Percentiles rank a stretch among this genome's conserved stretches.
phyloP scores from a whole-genome alignment of 176 grass and related monocot genomes.

The barley (Hordeum vulgare) region DNA sequence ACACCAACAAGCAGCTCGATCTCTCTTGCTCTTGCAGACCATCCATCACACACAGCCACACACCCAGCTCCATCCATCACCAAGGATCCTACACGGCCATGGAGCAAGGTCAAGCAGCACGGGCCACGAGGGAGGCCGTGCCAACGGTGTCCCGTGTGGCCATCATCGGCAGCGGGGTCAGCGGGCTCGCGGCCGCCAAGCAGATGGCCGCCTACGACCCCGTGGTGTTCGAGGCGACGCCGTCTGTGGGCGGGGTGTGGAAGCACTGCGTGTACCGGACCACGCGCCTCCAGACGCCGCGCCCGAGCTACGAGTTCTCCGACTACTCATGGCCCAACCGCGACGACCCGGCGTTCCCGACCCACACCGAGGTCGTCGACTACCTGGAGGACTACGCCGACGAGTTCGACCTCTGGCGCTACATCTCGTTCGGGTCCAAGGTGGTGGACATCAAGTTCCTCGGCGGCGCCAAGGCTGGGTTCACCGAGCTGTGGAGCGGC shows the following conservation, averaged over 20 bases:
- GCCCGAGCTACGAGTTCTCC: conserved; percentile 94
- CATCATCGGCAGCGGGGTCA: conserved; percentile 87
- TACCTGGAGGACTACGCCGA: conserved; percentile 82
- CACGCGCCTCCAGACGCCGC: conserved; percentile 84
- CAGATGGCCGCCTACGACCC: conserved; percentile 70
- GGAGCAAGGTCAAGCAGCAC: not conserved
- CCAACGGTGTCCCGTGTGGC: conserved; percentile 50
- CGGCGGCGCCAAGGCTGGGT: conserved; percentile 22
- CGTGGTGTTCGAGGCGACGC: conserved; percentile 77
- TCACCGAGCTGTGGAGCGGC: conserved; percentile 68
- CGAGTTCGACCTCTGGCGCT: conserved; percentile 59
- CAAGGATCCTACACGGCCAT: not conserved
- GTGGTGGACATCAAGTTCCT: conserved; percentile 78
- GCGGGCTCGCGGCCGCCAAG: conserved; percentile 76
- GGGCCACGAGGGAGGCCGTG: conserved; percentile 33
- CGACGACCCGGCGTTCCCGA: conserved; percentile 74
- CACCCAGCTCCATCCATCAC: not conserved
- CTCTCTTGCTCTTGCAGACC: too few species aligned
- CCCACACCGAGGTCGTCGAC: conserved; percentile 66
- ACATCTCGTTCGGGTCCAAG: conserved; percentile 55
- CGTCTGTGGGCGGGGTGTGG: conserved; percentile 79
- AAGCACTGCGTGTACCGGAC: conserved; percentile 81
- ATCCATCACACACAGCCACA: not conserved
- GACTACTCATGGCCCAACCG: conserved; percentile 78
- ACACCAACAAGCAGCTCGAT: too few species aligned